Evolutionary conservation across 345 rosid species (phyloP), one percentile per base, ranked within the genome.

Genomic region (Capsella bursapastoris): DNA sequence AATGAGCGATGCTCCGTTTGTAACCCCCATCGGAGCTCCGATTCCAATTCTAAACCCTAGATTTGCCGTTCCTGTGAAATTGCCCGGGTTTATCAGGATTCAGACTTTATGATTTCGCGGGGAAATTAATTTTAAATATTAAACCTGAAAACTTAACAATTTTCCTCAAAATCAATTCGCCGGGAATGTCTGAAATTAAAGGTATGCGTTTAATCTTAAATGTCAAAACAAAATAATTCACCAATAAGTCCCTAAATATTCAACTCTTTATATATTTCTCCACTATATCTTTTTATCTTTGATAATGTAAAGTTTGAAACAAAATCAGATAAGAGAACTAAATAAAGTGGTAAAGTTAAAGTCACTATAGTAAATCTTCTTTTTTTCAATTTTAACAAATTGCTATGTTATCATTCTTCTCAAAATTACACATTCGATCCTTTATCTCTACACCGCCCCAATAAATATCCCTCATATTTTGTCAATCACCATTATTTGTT

Each of bases 1-100:
- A 83, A 85, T 84, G 76, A 75, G 22, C 51, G 79, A 73, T 5
- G 11, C 62, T 57, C 78, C 74, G 45, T 61, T 70, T n/a, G 45
- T 2, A 66, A 16, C 22, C 9, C 32, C 57, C 71, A 74, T 79
- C 13, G 34, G 73, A 72, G 49, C 67, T 78, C 59, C 13, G 38
- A 2, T 15, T 41, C 67, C 58, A 44, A 52, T 63, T 56, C 37
- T 0, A 69, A 79, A 70, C 79, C 82, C 77, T 74, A 74, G 63
- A 49, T 43, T 74, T 35, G 67, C 61, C 48, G 51, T 45, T 48
- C 31, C 55, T 59, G 25, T 22, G 61, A 49, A 34, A 18, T 63
- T 18, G 62, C 62, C 64, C 37, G 59, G 63, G 38, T 63, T 57
- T 76, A 28, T 57, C 65, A 18, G 75, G 55, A 50, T 38, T 64